Evolutionary conservation across 306 rosid species (phyloP).

Genomic region (Astragalus glycyphyllos): DNA sequence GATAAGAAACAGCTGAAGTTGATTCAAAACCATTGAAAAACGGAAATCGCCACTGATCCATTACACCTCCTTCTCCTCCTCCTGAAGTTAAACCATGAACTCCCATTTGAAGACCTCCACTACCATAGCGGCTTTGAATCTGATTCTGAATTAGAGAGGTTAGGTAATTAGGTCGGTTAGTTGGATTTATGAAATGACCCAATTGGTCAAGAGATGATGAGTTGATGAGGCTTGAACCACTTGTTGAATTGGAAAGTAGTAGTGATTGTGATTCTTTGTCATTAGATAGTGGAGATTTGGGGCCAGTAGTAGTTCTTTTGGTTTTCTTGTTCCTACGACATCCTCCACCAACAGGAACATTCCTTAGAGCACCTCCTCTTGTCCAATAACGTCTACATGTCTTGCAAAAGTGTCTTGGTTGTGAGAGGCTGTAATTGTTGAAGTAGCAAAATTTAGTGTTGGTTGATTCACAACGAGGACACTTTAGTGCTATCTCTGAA

Average conservation of each 20-base stretch:
- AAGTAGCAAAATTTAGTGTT: conserved; percentile 93
- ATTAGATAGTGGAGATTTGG: conserved; percentile 63
- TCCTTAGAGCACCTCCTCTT: conserved; percentile 82
- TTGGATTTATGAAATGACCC: conserved; percentile 47
- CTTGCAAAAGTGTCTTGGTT: conserved; percentile 98
- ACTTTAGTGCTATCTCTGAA: conserved; percentile 77
- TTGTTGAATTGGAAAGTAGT: conserved; percentile 38
- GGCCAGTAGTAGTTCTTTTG: conserved; percentile 53
- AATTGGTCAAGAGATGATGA: conserved; percentile 45
- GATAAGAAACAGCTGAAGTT: conserved; percentile 41
- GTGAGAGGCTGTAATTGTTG: conserved; percentile 82
- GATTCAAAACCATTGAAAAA: conserved; percentile 63
- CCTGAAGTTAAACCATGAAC: conserved; percentile 18
- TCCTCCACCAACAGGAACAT: conserved; percentile 95
- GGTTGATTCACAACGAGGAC: conserved; percentile 90
- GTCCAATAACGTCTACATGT: conserved; percentile 96
- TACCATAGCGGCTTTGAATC: conserved; percentile 38
- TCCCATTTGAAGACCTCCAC: conserved; percentile 57
- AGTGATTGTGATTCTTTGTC: conserved; percentile 44
- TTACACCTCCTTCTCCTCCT: conserved; percentile 36
- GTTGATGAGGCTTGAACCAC: conserved; percentile 11
- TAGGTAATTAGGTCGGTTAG: conserved; percentile 58
- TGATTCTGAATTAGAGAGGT: conserved; percentile 54
- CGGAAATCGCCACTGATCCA: conserved; percentile 66
- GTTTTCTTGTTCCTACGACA: conserved; percentile 86